Conservation (phyloP, 371 early-diverging fungal genomes). For the Spiromyces aspiralis region DNA sequence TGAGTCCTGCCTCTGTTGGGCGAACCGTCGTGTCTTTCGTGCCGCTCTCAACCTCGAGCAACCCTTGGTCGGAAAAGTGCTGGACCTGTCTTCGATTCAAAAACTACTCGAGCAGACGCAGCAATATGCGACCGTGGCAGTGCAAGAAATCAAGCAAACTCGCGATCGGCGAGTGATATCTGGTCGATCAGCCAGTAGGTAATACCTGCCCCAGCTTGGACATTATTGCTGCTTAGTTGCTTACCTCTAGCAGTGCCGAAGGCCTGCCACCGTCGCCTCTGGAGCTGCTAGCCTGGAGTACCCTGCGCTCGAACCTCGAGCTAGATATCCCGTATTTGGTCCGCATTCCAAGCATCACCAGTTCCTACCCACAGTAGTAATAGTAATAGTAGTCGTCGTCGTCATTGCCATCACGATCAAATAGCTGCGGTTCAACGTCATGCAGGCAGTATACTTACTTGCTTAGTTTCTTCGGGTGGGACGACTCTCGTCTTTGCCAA, state of each 20-base stretch:
- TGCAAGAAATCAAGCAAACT: not conserved
- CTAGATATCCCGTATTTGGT: slow-evolving; percentile 1
- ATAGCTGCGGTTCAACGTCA: not conserved
- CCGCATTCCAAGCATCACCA: slow-evolving; percentile 2
- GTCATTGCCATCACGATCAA: not conserved
- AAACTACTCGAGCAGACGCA: not conserved
- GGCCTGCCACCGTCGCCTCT: not conserved
- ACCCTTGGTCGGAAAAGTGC: not conserved
- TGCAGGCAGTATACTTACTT: not conserved
- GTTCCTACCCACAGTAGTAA: not conserved
- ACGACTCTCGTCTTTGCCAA: not conserved
- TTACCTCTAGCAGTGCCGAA: not conserved
- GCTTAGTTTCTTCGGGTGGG: not conserved
- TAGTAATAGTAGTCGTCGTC: not conserved
- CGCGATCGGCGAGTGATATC: not conserved
- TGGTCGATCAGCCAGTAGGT: not conserved
- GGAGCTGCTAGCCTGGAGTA: too few relatives aligned
- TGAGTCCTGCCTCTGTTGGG: slow-evolving; percentile 18
- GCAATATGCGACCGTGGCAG: not conserved
- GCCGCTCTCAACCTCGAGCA: not conserved
- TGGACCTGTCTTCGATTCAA: not conserved
- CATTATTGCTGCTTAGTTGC: not conserved
- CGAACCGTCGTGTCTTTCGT: slow-evolving; percentile 1
- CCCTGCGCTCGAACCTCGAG: not conserved
- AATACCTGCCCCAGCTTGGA: not conserved